A percentile compares a stretch with the other conserved stretches of the same genome.
These are phyloP conservation scores for Pezicula neosporulosa DNA, from an alignment of 2,329 filamentous ascomycete species.

Conservation along the genomic window DNA sequence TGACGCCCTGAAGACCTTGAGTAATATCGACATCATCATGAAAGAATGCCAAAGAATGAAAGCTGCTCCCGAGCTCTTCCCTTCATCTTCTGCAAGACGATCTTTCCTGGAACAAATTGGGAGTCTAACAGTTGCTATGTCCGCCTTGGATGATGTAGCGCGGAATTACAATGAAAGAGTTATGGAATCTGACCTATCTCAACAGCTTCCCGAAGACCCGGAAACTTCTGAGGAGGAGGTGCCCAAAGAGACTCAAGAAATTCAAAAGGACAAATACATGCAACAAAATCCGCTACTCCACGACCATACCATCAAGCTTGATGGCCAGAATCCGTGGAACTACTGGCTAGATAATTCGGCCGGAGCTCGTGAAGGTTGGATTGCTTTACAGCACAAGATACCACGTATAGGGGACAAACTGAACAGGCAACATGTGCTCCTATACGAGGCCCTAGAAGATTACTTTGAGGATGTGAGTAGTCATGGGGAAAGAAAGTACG, in stretches of 20 bases:
- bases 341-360: constrained; percentile 9
- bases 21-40: not conserved
- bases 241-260: no score
- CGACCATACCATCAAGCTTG: not conserved
- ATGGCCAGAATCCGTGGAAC: constrained; percentile 6
- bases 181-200: no score
- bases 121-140: not conserved
- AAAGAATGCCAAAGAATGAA: constrained; percentile 5
- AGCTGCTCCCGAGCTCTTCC: constrained; percentile 5
- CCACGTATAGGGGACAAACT: constrained; percentile 6
- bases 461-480: not conserved
- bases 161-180: no score
- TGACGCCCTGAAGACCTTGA: no score
- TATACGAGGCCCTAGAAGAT: not conserved
- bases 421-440: not conserved
- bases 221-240: no score
- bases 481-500: no score
- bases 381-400: constrained; percentile 11
- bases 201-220: no score
- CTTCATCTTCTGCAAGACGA: not conserved
- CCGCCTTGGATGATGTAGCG: no score
- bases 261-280: no score
- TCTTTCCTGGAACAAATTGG: not conserved
- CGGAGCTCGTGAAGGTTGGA: not conserved
- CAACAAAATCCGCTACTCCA: no score